These are phyloP conservation scores for Gilbertella persicaria DNA, from an alignment of 371 early-diverging fungal species.

Conservation along the genomic window DNA sequence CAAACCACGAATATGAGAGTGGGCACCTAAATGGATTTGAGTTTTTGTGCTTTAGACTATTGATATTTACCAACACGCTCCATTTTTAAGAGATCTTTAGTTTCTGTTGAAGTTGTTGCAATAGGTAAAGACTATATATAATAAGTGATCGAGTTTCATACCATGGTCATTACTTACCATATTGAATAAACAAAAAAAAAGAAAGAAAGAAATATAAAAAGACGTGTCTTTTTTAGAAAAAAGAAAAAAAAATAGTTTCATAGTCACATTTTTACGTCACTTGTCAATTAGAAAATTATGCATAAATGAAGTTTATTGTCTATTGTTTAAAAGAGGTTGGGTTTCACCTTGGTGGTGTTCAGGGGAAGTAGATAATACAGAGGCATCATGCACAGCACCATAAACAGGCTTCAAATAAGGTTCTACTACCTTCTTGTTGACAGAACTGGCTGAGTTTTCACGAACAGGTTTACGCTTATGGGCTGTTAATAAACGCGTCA, in stretches of 20 bases:
- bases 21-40: constrained; percentile 70
- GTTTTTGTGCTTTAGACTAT: not conserved
- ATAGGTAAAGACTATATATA: constrained; percentile 50
- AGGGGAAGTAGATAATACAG: constrained; percentile 15
- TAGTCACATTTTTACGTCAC: no score
- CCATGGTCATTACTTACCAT: no score
- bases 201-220: no score
- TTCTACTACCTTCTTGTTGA: constrained; percentile 23
- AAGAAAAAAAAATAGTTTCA: no score
- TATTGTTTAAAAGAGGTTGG: constrained; percentile 23
- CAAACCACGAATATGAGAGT: constrained; percentile 95
- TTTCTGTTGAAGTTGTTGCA: constrained; percentile 47
- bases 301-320: not conserved
- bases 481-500: constrained; percentile 25
- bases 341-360: constrained; percentile 12
- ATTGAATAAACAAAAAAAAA: no score
- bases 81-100: constrained; percentile 63
- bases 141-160: no score
- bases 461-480: constrained; percentile 18
- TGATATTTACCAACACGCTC: constrained; percentile 66
- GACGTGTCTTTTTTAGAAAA: no score
- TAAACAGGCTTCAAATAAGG: constrained; percentile 27
- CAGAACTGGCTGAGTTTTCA: constrained; percentile 18
- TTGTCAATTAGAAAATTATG: not conserved
- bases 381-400: constrained; percentile 19